Evolutionary conservation across 2,329 filamentous ascomycete species (phyloP), one percentile per base, ranked within the genome.

Genomic region (Basipetospora sp.): DNA sequence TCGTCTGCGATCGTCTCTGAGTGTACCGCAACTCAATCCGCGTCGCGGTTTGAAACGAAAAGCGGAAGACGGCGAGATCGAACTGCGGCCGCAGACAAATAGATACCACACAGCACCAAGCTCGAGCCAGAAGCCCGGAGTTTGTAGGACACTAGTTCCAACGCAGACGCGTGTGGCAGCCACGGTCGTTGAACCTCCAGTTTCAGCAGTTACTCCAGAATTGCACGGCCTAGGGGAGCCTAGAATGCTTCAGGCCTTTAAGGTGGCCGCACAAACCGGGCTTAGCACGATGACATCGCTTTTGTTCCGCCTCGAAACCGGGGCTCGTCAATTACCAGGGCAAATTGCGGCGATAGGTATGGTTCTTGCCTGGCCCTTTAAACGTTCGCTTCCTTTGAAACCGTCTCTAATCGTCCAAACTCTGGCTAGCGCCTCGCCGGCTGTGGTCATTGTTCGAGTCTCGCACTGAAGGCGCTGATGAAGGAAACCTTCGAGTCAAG

Each of bases 271-370:
- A 10, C 20, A 16, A 18, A 8, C 22, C 25, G 17, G 26, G 5
- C n/a, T 19, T 11, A 26, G n/a, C 19, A 39, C 13, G 8, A 39
- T 39, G 36, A 28, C 31, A 22, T 25, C n/a, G 16, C 17, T 39
- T 3, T 26, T 39, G 13, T 16, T 29, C 13, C 28, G 30, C 9
- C 17, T 35, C 9, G 33, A 35, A 17, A 17, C 14, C 18, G 33
- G 33, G n/a, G 27, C 33, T n/a, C 33, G 33, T 15, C 33, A 35
- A 18, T 27, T 35, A 15, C 33, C 33, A 15, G 33, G 19, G n/a
- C 33, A 35, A 15, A 26, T 35, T 27, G 19, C 20, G 5, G 18
- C 19, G n/a, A 27, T 35, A 13, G 33, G 33, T 35, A 20, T 26
- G 33, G 17, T 20, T 20, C n/a, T 26, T 10, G 22, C 9, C 11